Evolutionary conservation across 441 rosid genomes (phyloP).

Genomic region (Erodium trifolium): DNA sequence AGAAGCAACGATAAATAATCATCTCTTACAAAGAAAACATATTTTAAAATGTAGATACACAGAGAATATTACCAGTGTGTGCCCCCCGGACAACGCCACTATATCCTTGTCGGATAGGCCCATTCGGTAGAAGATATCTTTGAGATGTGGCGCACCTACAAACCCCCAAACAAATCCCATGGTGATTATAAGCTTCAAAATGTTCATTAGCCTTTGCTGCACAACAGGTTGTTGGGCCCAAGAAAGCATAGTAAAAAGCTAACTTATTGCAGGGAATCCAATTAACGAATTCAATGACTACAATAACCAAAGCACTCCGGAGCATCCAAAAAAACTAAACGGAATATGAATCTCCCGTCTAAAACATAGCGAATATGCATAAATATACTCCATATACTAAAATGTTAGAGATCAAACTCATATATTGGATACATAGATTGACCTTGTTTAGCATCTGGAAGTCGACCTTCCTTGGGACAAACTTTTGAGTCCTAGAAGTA

Average conservation of each 20-base stretch:
- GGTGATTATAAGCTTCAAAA: no score
- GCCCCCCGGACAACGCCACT: background rate
- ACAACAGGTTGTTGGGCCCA: background rate
- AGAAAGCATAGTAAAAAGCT: no score
- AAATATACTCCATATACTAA: no score
- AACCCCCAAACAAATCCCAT: background rate
- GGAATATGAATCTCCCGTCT: no score
- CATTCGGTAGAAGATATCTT: background rate
- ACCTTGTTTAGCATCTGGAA: conserved; percentile 71
- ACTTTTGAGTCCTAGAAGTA: conserved; percentile 16
- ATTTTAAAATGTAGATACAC: background rate
- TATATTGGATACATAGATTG: conserved; percentile 11
- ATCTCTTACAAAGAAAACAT: background rate
- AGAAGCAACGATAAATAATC: background rate
- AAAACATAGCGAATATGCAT: background rate
- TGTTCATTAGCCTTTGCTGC: no score
- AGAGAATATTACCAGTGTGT: background rate
- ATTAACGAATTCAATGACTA: no score
- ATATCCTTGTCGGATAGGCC: background rate
- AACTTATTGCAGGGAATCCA: no score
- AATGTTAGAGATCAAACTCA: background rate
- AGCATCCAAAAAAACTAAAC: no score
- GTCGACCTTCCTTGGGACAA: conserved; percentile 59
- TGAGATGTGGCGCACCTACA: background rate
- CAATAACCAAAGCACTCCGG: no score